A percentile compares a stretch with the other conserved stretches of the same genome.
These are phyloP conservation scores for Microstegium vimineum DNA, from an alignment of 176 grass and related monocot genomes.

Conservation along the genomic window DNA sequence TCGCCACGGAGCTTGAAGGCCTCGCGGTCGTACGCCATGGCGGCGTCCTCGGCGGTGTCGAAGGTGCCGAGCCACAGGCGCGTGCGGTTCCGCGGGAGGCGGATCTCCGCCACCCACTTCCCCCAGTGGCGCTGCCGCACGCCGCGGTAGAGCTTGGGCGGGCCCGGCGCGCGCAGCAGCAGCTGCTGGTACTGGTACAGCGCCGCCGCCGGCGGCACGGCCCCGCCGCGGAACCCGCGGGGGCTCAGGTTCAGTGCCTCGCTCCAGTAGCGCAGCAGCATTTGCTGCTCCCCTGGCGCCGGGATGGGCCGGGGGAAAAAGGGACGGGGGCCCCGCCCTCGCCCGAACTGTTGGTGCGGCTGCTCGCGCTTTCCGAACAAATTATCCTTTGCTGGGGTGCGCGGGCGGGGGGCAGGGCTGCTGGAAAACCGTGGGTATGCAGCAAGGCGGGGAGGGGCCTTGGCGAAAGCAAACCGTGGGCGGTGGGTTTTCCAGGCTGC, in stretches of 20 bases:
- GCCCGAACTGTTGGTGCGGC: not conserved
- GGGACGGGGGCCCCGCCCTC: not conserved
- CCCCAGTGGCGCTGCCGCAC: slow-evolving; percentile 98
- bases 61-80: slow-evolving; percentile 97
- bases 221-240: slow-evolving; percentile 30
- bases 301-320: slow-evolving; percentile 48
- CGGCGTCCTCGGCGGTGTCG: slow-evolving; percentile 95
- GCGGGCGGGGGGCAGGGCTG: no score
- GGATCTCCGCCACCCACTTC: slow-evolving; percentile 99
- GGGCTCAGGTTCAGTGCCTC: slow-evolving; percentile 78
- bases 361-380: slow-evolving; percentile 34
- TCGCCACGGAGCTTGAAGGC: slow-evolving; percentile 87
- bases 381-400: slow-evolving; percentile 81
- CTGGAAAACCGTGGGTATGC: no score
- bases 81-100: slow-evolving; percentile 82
- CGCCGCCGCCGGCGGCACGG: slow-evolving; percentile 38
- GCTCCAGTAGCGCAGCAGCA: slow-evolving; percentile 71
- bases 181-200: slow-evolving; percentile 54
- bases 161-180: slow-evolving; percentile 36
- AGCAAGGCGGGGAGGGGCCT: no score
- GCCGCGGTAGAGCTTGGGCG: slow-evolving; percentile 81
- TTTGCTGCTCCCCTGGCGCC: slow-evolving; percentile 35
- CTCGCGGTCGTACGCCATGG: slow-evolving; percentile 95
- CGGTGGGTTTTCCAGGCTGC: no score
- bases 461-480: no score